A percentile compares a stretch with the other conserved stretches of the same genome.
Evolutionary conservation across 345 rosid genomes (phyloP).

Genomic region (Acer negundo): DNA sequence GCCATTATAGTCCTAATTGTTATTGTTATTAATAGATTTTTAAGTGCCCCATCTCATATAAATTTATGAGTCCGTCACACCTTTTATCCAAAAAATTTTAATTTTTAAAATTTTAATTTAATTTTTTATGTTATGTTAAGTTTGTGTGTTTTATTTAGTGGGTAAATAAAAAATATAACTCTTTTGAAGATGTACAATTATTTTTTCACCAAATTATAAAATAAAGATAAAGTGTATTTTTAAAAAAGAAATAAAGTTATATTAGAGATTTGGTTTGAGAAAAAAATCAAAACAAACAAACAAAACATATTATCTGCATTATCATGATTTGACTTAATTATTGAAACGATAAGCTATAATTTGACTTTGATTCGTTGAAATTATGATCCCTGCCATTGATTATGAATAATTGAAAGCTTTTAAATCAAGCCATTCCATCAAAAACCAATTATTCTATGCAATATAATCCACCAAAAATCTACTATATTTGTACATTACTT

Average conservation of each 20-base stretch:
- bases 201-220: no score
- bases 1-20: no score
- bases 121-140: no score
- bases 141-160: no score
- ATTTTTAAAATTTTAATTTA: no score
- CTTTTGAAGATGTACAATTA: no score
- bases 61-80: no score
- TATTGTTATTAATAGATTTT: no score
- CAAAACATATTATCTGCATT: slow-evolving; percentile 6
- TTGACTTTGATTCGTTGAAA: neutral
- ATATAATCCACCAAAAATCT: neutral
- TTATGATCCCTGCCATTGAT: neutral
- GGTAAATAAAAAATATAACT: no score
- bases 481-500: neutral
- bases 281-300: neutral
- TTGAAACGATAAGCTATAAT: neutral
- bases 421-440: neutral
- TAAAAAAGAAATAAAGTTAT: neutral
- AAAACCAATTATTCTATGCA: neutral
- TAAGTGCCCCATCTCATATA: no score
- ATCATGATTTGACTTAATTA: slow-evolving; percentile 15
- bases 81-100: no score
- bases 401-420: neutral
- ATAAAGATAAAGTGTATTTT: neutral
- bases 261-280: neutral